Conservation (phyloP, 2,329 filamentous ascomycete species). For the Dothistroma septosporum region DNA sequence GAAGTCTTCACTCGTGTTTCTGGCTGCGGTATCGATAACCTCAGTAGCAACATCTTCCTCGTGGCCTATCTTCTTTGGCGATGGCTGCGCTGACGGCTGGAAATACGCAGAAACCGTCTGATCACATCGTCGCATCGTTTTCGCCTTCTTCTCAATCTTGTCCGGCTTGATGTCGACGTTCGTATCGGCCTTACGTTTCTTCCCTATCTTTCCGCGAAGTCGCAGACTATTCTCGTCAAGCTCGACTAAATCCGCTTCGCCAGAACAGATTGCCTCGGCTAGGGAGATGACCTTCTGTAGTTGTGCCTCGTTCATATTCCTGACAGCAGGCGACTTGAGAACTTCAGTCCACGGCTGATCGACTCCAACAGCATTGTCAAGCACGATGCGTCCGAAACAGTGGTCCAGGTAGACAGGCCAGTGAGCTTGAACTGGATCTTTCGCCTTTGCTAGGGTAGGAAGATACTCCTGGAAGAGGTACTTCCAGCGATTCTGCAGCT, state of each 20-base stretch:
- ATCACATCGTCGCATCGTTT: slow-evolving; percentile 22
- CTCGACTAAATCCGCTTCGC: slow-evolving; percentile 37
- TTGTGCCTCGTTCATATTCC: slow-evolving; percentile 42
- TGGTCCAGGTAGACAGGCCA: slow-evolving; percentile 46
- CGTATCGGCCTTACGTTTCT: slow-evolving; percentile 20
- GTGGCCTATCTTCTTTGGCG: background rate
- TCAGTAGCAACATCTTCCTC: slow-evolving; percentile 2
- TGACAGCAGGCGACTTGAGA: slow-evolving; percentile 42
- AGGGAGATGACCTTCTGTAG: slow-evolving; percentile 38
- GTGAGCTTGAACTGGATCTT: slow-evolving; percentile 32
- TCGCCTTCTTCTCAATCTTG: slow-evolving; percentile 11
- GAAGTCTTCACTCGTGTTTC: slow-evolving; percentile 5
- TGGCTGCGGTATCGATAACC: background rate
- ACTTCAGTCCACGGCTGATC: slow-evolving; percentile 42
- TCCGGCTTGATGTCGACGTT: background rate
- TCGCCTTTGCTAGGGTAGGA: slow-evolving; percentile 29
- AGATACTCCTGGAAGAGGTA: slow-evolving; percentile 29
- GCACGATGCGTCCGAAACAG: slow-evolving; percentile 45
- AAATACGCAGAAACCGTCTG: slow-evolving; percentile 31
- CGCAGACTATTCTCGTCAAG: slow-evolving; percentile 41
- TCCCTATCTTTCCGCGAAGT: slow-evolving; percentile 36
- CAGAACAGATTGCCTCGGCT: slow-evolving; percentile 37
- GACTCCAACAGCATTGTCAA: slow-evolving; percentile 41
- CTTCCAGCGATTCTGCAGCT: slow-evolving; percentile 26
- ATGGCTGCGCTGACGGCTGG: slow-evolving; percentile 24